Base-by-base conservation (phyloP, 2,329 filamentous ascomycete genomes). In the Escovopsis weberi region DNA sequence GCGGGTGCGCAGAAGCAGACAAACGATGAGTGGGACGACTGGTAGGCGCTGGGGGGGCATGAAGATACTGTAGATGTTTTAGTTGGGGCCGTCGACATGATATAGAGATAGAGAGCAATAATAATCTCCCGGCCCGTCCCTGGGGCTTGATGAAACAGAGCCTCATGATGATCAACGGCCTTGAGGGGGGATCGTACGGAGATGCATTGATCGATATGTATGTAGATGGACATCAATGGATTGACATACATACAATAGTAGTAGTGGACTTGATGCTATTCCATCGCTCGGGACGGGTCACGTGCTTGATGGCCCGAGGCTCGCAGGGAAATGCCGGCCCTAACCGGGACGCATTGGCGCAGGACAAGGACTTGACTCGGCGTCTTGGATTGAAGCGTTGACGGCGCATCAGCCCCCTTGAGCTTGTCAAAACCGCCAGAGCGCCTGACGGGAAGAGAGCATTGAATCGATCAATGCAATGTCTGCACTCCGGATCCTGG, bases 401-500 rank as follows among this genome's bases (percentile, higher is more conserved):
- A n/a, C n/a, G n/a, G n/a, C n/a, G n/a, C n/a, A n/a, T n/a, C n/a
- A n/a, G n/a, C n/a, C n/a, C n/a, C n/a, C n/a, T n/a, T n/a, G n/a
- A n/a, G n/a, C n/a, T n/a, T n/a, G n/a, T n/a, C n/a, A n/a, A n/a
- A n/a, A n/a, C n/a, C n/a, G n/a, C n/a, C n/a, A n/a, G n/a, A n/a
- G n/a, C n/a, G n/a, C n/a, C n/a, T n/a, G n/a, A n/a, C n/a, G n/a
- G n/a, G n/a, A n/a, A n/a, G n/a, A n/a, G n/a, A n/a, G n/a, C n/a
- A n/a, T n/a, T n/a, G n/a, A 50, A 47, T 51, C 53, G 41, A 51
- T 51, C 55, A 41, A 43, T 47, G 48, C 51, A 49, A 79, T 80
- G 75, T 77, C 75, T 54, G 69, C 74, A 43, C 65, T 86, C 54
- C 71, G 82, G 60, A 87, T 88, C 62, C 72, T 88, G 48, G 82